These are phyloP conservation scores for Boletus rubescentipes DNA, from an alignment of 768 basidiomycete genomes.

Conservation along the genomic window DNA sequence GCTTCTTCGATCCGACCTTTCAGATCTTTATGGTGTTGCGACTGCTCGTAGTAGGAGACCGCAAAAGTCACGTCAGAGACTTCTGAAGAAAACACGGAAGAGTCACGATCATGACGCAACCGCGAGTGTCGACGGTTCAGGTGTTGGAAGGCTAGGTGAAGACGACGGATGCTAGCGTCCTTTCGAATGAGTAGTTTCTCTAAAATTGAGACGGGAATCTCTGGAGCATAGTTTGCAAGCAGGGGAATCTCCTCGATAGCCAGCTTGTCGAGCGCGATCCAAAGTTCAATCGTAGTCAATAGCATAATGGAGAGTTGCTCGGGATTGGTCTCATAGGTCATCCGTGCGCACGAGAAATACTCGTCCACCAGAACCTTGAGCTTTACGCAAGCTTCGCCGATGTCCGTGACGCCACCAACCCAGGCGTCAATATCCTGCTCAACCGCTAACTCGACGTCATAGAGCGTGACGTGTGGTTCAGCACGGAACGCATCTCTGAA, in stretches of 20 bases:
- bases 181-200: slow-evolving; percentile 42
- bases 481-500: slow-evolving; percentile 5
- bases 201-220: slow-evolving; percentile 38
- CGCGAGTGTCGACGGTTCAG: slow-evolving; percentile 27
- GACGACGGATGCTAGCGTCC: slow-evolving; percentile 26
- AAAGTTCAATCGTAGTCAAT: slow-evolving; percentile 44
- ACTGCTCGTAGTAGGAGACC: slow-evolving; percentile 31
- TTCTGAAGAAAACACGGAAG: slow-evolving; percentile 36
- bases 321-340: slow-evolving; percentile 33
- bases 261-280: slow-evolving; percentile 46
- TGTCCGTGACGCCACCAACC: slow-evolving; percentile 23
- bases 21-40: slow-evolving; percentile 21
- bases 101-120: slow-evolving; percentile 1
- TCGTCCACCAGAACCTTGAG: slow-evolving; percentile 25
- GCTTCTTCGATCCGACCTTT: slow-evolving; percentile 28
- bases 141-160: slow-evolving; percentile 29
- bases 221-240: slow-evolving; percentile 44
- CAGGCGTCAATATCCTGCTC: slow-evolving; percentile 33
- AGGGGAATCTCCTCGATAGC: slow-evolving; percentile 35
- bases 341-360: slow-evolving; percentile 27
- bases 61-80: slow-evolving; percentile 27
- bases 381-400: slow-evolving; percentile 19
- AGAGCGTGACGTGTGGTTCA: slow-evolving; percentile 23
- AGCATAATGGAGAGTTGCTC: slow-evolving; percentile 39
- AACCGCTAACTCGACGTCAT: slow-evolving; percentile 39